phyloP scores from a whole-genome alignment of 768 basidiomycete genomes.

The Agaricus subrufescens region DNA sequence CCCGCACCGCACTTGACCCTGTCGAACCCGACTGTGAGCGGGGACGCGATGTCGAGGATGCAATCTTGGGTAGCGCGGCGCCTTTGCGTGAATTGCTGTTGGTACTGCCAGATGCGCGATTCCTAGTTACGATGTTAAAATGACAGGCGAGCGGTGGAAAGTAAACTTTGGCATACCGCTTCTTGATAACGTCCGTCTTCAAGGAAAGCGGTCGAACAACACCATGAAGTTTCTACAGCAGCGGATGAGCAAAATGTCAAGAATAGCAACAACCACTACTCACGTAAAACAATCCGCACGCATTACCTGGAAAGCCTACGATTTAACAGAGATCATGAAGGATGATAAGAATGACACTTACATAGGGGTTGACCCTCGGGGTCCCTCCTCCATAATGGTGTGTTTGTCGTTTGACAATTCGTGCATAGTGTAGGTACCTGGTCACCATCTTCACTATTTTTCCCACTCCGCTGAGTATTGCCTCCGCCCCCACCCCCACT shows the following conservation, averaged over 20 bases:
- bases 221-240: constrained; percentile 83
- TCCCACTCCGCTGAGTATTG: constrained; percentile 31
- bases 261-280: constrained; percentile 27
- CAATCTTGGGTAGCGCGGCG: constrained; percentile 66
- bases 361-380: constrained; percentile 91
- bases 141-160: neutral
- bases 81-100: constrained; percentile 64
- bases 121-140: constrained; percentile 38
- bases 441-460: constrained; percentile 69
- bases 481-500: constrained; percentile 15
- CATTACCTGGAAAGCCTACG: constrained; percentile 54
- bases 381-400: constrained; percentile 89
- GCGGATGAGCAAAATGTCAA: constrained; percentile 5
- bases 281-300: constrained; percentile 91
- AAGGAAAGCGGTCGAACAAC: constrained; percentile 91
- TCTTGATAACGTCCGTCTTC: constrained; percentile 98
- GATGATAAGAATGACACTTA: constrained; percentile 31
- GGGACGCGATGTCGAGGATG: constrained; percentile 68
- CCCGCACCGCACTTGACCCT: constrained; percentile 39
- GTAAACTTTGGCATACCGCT: constrained; percentile 49
- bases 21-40: constrained; percentile 65
- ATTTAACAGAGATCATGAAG: constrained; percentile 13
- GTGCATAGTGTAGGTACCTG: constrained; percentile 80
- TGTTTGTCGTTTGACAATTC: constrained; percentile 95
- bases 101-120: constrained; percentile 75